Evolutionary conservation across 2,329 filamentous ascomycete species (phyloP).

Genomic region (Penicillium digitatum): DNA sequence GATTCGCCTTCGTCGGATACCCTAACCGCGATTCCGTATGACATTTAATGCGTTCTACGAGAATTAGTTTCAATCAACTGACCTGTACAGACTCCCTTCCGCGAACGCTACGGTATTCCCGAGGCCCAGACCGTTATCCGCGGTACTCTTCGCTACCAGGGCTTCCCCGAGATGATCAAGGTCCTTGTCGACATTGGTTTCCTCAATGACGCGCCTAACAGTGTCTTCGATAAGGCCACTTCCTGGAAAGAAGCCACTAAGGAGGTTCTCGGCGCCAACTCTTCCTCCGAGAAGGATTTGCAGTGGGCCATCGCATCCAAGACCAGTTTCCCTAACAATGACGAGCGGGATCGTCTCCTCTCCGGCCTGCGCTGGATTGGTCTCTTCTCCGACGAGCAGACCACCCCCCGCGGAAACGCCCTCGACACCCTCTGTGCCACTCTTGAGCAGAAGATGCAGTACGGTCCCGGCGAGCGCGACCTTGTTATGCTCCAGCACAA

Average conservation of each 20-base stretch:
- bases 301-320: constrained; percentile 69
- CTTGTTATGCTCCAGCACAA: constrained; percentile 62
- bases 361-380: constrained; percentile 68
- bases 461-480: constrained; percentile 75
- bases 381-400: constrained; percentile 64
- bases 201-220: constrained; percentile 65
- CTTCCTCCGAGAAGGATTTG: constrained; percentile 65
- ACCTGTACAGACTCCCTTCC: constrained; percentile 56
- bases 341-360: constrained; percentile 67
- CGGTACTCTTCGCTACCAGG: constrained; percentile 78
- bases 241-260: constrained; percentile 82
- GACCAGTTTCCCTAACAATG: constrained; percentile 64
- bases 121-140: constrained; percentile 84
- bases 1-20: constrained; percentile 86
- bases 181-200: constrained; percentile 86
- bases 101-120: constrained; percentile 84
- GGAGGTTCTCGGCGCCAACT: constrained; percentile 67
- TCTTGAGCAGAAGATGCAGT: constrained; percentile 89
- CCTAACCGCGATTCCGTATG: constrained; percentile 61
- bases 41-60: neutral
- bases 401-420: constrained; percentile 70
- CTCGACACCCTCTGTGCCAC: constrained; percentile 88
- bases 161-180: constrained; percentile 87
- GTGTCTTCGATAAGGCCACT: constrained; percentile 63
- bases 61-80: neutral